These are phyloP conservation scores for Syzygium syzygioides DNA, from an alignment of 441 rosid species.

Conservation along the genomic window DNA sequence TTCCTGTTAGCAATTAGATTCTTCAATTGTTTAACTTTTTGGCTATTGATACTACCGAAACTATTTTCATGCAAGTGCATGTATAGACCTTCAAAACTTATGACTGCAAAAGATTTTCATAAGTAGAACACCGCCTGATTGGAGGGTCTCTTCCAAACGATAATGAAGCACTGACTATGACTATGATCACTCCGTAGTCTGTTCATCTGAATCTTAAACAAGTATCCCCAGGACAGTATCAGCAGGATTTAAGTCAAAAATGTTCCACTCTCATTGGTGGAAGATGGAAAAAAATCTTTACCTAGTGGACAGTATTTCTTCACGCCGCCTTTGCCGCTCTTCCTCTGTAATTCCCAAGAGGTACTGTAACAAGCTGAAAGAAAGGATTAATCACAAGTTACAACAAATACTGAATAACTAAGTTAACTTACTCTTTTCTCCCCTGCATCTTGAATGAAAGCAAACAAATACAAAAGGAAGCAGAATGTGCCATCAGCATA, in stretches of 20 bases:
- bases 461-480: not conserved
- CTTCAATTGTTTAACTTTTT: not conserved
- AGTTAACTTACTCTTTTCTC: not conserved
- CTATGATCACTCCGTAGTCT: not conserved
- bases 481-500: conserved; percentile 16
- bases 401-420: not conserved
- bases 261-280: not conserved
- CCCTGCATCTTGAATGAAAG: not conserved
- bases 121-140: not conserved
- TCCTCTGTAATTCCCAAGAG: conserved; percentile 76
- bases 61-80: not conserved
- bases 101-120: not conserved
- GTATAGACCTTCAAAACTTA: not conserved
- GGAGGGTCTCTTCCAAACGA: not conserved
- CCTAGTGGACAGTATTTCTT: conserved; percentile 89
- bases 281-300: conserved; percentile 13
- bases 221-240: not conserved
- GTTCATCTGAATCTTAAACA: not conserved
- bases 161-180: not conserved
- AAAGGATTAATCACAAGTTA: not conserved
- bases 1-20: not conserved
- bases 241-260: not conserved
- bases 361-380: conserved; percentile 60
- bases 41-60: not conserved
- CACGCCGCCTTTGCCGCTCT: conserved; percentile 79